phyloP scores from a whole-genome alignment of 2,329 filamentous ascomycete species.

The Reticulascus tulasneorum region DNA sequence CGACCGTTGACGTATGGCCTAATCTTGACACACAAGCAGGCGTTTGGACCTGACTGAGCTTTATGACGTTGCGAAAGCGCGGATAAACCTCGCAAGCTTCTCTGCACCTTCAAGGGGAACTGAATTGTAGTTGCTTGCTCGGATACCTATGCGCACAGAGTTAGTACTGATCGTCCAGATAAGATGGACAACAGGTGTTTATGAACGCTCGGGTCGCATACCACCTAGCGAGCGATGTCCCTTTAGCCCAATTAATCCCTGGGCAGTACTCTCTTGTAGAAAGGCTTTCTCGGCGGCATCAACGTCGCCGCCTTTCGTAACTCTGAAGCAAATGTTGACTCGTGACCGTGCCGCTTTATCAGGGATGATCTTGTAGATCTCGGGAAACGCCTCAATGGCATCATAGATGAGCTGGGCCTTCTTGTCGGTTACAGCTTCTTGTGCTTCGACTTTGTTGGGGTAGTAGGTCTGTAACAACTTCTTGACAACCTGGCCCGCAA shows the following conservation, averaged over 20 bases:
- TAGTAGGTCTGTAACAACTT: conserved; percentile 63
- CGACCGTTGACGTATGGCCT: too few species aligned
- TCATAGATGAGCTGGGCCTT: conserved; percentile 77
- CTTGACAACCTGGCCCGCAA: conserved; percentile 84
- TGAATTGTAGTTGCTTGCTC: conserved; percentile 86
- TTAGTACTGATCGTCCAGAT: too few species aligned
- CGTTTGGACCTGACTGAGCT: too few species aligned
- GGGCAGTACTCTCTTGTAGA: conserved; percentile 64
- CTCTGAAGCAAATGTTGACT: conserved; percentile 94
- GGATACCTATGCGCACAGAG: too few species aligned
- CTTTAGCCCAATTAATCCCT: conserved; percentile 74
- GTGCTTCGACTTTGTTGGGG: conserved; percentile 69
- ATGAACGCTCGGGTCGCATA: too few species aligned
- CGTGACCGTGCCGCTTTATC: conserved; percentile 71
- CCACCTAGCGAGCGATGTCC: conserved; percentile 85
- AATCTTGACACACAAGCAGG: too few species aligned
- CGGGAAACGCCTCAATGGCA: conserved; percentile 68
- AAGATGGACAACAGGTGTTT: too few species aligned
- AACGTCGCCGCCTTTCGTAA: conserved; percentile 54
- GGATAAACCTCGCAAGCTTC: conserved; percentile 63
- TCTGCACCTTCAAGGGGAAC: conserved; percentile 64
- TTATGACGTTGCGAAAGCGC: conserved; percentile 43
- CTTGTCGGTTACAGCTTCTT: conserved; percentile 66
- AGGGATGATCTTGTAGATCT: conserved; percentile 74
- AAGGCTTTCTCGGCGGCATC: conserved; percentile 76